Percentiles rank a stretch among this genome's conserved stretches.
Evolutionary conservation across 2,329 filamentous ascomycete species (phyloP).

Genomic region (Ramichloridium luteum): DNA sequence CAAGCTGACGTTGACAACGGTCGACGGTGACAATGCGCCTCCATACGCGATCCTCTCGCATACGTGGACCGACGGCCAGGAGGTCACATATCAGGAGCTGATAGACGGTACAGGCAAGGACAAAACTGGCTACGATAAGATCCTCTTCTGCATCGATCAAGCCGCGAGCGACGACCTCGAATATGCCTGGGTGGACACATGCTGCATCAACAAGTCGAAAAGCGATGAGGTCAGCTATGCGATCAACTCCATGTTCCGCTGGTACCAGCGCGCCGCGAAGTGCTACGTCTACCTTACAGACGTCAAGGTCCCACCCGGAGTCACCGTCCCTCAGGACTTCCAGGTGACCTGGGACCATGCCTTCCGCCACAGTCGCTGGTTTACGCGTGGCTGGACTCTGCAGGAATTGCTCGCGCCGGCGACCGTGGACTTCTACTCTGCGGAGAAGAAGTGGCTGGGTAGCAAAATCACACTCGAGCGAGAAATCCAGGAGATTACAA

Average conservation of each 20-base stretch:
- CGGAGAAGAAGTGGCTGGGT: slow-evolving; percentile 4
- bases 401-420: slow-evolving; percentile 4
- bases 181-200: slow-evolving; percentile 13
- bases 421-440: slow-evolving; percentile 2
- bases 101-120: neutral
- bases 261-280: slow-evolving; percentile 7
- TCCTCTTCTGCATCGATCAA: slow-evolving; percentile 3
- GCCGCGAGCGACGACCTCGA: slow-evolving; percentile 2
- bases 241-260: slow-evolving; percentile 13
- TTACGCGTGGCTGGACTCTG: slow-evolving; percentile 5
- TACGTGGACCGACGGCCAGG: neutral
- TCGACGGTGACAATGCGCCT: too few species aligned
- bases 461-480: too few species aligned
- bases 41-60: slow-evolving; percentile 3
- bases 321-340: slow-evolving; percentile 1
- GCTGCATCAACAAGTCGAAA: slow-evolving; percentile 12
- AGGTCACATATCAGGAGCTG: slow-evolving; percentile 5
- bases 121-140: slow-evolving; percentile 2
- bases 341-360: neutral
- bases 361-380: slow-evolving; percentile 4
- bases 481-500: too few species aligned
- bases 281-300: slow-evolving; percentile 10
- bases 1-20: too few species aligned
- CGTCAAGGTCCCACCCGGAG: neutral
- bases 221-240: slow-evolving; percentile 6